These are phyloP conservation scores for Fusarium sp. DNA, from an alignment of 2,329 filamentous ascomycete genomes.

Conservation along the genomic window DNA sequence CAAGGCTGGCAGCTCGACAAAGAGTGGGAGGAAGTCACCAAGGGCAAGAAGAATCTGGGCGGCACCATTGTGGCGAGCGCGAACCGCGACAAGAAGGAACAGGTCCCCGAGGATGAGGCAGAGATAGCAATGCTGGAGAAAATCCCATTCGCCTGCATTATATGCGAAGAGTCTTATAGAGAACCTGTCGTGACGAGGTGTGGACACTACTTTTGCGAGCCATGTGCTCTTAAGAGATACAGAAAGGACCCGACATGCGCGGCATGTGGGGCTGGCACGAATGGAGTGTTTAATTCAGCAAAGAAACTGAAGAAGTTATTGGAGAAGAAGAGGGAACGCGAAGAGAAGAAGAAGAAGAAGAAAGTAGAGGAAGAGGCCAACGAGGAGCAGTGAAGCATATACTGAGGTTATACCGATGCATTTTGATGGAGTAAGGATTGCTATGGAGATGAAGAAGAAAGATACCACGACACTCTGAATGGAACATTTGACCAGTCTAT, in stretches of 20 bases:
- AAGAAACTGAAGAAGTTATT: slow-evolving; percentile 87
- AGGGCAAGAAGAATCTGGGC: slow-evolving; percentile 74
- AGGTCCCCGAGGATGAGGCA: slow-evolving; percentile 62
- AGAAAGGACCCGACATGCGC: slow-evolving; percentile 89
- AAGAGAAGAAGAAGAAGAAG: slow-evolving; percentile 70
- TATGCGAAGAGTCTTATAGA: slow-evolving; percentile 85
- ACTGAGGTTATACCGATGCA: slow-evolving; percentile 8
- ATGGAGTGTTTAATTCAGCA: slow-evolving; percentile 90
- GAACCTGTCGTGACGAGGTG: slow-evolving; percentile 90
- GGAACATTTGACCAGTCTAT: slow-evolving; percentile 5
- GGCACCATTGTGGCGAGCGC: slow-evolving; percentile 75
- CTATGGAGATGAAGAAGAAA: slow-evolving; percentile 6
- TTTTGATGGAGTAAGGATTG: not conserved
- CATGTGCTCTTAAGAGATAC: slow-evolving; percentile 89
- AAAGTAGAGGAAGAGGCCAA: slow-evolving; percentile 67
- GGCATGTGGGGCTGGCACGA: slow-evolving; percentile 86
- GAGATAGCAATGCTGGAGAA: slow-evolving; percentile 83
- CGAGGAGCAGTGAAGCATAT: slow-evolving; percentile 46
- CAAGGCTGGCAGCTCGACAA: slow-evolving; percentile 96
- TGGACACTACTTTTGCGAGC: slow-evolving; percentile 95
- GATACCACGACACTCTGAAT: slow-evolving; percentile 21
- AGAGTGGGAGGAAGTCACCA: slow-evolving; percentile 91
- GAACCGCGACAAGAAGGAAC: slow-evolving; percentile 60
- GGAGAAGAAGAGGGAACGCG: slow-evolving; percentile 77
- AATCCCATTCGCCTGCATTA: slow-evolving; percentile 91